These are phyloP conservation scores for Chlamydomonas reinhardtii DNA, from an alignment of 163 green algal species.

Conservation along the genomic window DNA sequence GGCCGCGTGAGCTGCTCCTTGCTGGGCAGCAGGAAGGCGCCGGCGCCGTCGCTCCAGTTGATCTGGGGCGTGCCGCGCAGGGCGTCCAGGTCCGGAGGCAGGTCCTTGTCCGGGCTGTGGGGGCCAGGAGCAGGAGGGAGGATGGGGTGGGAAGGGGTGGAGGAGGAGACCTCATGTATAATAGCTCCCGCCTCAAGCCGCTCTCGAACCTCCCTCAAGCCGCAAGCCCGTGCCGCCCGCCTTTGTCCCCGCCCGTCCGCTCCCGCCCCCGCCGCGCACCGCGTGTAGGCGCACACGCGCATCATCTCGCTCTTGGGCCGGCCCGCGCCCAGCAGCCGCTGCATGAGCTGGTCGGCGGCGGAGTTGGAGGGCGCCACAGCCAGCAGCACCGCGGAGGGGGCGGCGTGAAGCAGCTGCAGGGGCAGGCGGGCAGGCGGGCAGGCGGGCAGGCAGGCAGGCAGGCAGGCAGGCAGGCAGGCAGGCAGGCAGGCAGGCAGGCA, in stretches of 20 bases:
- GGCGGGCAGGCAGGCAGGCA: too few relatives aligned
- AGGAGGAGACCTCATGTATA: too few relatives aligned
- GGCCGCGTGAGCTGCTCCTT: conserved; percentile 9
- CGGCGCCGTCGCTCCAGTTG: conserved; percentile 43
- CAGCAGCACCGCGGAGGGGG: conserved; percentile 45
- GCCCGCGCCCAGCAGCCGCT: conserved; percentile 32
- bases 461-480: too few relatives aligned
- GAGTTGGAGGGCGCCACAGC: conserved; percentile 61
- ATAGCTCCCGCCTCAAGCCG: too few relatives aligned
- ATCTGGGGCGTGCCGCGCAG: not conserved
- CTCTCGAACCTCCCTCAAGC: too few relatives aligned
- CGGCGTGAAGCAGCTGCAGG: conserved; percentile 48
- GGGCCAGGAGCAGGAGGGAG: not conserved
- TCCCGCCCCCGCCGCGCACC: not conserved
- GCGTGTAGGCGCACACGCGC: conserved; percentile 49
- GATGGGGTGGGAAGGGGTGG: too few relatives aligned
- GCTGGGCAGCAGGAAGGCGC: conserved; percentile 55
- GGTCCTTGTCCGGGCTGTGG: conserved; percentile 27
- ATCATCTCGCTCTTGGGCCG: conserved; percentile 36
- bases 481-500: too few relatives aligned
- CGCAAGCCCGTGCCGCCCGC: too few relatives aligned
- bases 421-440: not conserved
- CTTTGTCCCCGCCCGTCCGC: too few relatives aligned
- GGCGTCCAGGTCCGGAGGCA: conserved; percentile 1
- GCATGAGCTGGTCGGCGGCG: conserved; percentile 59